Evolutionary conservation across 306 rosid genomes (phyloP), one percentile per base, ranked within the genome.

Genomic region (Psophocarpus tetragonolobus): DNA sequence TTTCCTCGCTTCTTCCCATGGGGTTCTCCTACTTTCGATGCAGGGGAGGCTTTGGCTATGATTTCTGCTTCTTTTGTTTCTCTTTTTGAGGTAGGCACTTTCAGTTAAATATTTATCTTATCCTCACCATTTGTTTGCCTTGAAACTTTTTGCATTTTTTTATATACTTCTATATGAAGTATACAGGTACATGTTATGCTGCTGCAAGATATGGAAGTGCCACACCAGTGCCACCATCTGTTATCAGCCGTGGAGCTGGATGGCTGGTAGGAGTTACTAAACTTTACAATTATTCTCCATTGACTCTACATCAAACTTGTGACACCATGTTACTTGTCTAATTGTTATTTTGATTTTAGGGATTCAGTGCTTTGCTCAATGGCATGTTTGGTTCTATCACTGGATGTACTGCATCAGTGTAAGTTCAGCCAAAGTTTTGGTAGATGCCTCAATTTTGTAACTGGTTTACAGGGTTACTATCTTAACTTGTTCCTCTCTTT

Each of bases 211-310:
- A 91, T 74, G 96, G 96, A 67, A 87, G 93, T 57, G 98, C 97
- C 26, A 91, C 97, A n/a, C 97, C 98, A 0, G 96, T 90, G 83
- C 98, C 97, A n/a, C 91, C 93, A 75, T 90, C 93, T 66, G 87
- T 93, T 53, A 83, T 91, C 20, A 70, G 97, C 68, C 97, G 97
- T 0, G 96, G 96, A 30, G 84, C 85, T 67, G 98, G 93, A 41
- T 93, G 98, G 97, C 76, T 88, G 90, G 97, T 91, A 81, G 15
- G 87, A 71, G 29, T 44, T 73, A 67, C 69, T 35, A 35, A 63
- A 30, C 12, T 76, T 79, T 62, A 15, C 38, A 17, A 32, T 53
- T 21, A n/a, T 24, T 75, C 67, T 81, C 56, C 29, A 38, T 50
- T 3, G 38, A 64, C 26, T 57, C 6, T 18, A 15, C 48, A 65